Percentiles rank a stretch among this genome's conserved stretches.
phyloP scores from a whole-genome alignment of 805 yeast genomes.

The Ogataea dorogensis region DNA sequence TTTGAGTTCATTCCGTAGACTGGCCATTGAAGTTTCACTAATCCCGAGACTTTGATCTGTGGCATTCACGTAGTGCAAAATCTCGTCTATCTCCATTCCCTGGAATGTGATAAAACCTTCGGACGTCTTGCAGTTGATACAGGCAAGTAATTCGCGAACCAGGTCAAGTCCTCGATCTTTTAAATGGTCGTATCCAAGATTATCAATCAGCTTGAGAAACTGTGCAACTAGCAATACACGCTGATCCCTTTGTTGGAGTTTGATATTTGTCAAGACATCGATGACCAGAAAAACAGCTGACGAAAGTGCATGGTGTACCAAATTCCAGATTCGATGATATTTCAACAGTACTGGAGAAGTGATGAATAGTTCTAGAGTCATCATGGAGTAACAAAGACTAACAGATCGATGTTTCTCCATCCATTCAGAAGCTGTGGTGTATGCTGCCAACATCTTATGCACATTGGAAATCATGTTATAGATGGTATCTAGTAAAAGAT shows the following conservation, averaged over 20 bases:
- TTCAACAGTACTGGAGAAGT: conserved; percentile 2
- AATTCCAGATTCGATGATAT: conserved; percentile 4
- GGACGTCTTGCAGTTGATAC: conserved; percentile 2
- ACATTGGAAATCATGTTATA: conserved; percentile 4
- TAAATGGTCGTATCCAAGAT: conserved; percentile 7
- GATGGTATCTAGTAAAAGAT: conserved; percentile 3
- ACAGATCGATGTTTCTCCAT: conserved; percentile 4
- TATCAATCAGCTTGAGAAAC: conserved; percentile 1
- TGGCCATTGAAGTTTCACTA: conserved; percentile 1
- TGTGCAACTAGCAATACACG: conserved; percentile 3
- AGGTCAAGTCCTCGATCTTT: conserved; percentile 4
- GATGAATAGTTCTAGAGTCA: conserved; percentile 3
- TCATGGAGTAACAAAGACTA: conserved; percentile 4
- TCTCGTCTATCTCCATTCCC: conserved; percentile 1
- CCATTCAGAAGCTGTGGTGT: conserved; percentile 2
- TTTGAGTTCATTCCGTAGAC: conserved; percentile 1
- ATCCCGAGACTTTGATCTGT: conserved; percentile 3
- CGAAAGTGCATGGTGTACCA: conserved; percentile 3
- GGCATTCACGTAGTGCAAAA: conserved; percentile 1
- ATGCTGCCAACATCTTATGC: conserved; percentile 1
- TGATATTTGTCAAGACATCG: conserved; percentile 7
- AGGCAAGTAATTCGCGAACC: conserved; percentile 1
- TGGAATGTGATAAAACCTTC: conserved; percentile 2
- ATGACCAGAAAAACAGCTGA: conserved; percentile 2
- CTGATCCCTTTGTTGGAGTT: conserved; percentile 5